Base-by-base conservation (phyloP, 768 basidiomycete genomes). In the Lenzites betulinus region DNA sequence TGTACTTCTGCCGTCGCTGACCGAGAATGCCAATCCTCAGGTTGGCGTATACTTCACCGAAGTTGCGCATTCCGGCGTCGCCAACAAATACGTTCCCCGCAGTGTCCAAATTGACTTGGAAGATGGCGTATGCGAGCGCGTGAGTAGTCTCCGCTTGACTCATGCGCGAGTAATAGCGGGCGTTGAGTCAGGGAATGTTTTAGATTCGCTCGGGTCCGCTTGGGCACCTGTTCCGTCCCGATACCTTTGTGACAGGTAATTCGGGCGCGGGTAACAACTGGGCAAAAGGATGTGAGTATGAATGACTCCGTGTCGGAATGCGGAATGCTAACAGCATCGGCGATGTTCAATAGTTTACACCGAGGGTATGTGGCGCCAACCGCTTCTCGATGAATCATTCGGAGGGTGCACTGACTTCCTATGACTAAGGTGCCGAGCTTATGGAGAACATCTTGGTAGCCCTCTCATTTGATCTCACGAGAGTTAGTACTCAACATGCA, bases 41-140 rank as follows among this genome's bases (percentile, higher is more conserved):
- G 86, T 86, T 59, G 87, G 85, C 23, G 90, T 93, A 7, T 95
- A 93, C 75, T 94, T 95, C 70, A 83, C 80, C 12, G 89, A 92
- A 71, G 78, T 93, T 12, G 79, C 84, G 1, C 23, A 53, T 41
- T 72, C 74, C 7, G 77, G 75, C 20, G 76, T 76, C 2, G 71
- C 73, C 13, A 76, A 82, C 57, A 93, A 92, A 76, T 95, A 91
- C 65, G 92, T 98, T 7, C 95, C 95, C 12, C 83, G 95, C 36
- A 91, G 90, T 60, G 83, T 97, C 4, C 93, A 94, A 71, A 77
- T 97, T 64, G 95, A 98, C 79, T 78, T 98, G 43, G 95, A 98
- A 73, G 78, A 86, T 8, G 92, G 92, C 11, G 95, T 97, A 11
- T 86, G 89, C 70, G 86, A 95, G 65, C 83, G 80, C 53, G 89